These are phyloP conservation scores for Diaporthe longicolla DNA, from an alignment of 2,329 filamentous ascomycete genomes.

Conservation along the genomic window DNA sequence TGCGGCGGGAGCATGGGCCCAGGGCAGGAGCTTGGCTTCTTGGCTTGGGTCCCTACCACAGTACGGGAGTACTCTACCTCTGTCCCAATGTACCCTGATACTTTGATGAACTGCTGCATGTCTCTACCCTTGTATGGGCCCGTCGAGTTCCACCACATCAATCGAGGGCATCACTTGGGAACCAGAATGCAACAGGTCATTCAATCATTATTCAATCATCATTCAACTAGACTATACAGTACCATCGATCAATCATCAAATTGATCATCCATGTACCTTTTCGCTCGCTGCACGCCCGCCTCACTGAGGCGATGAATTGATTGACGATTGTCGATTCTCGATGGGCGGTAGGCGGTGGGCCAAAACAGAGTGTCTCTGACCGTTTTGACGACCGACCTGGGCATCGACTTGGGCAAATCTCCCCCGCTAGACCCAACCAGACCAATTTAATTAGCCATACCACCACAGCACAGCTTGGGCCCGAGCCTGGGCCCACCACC, in stretches of 20 bases:
- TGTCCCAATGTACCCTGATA: too few relatives aligned
- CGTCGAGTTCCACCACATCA: background rate
- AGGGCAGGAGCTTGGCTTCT: background rate
- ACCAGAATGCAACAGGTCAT: slow-evolving; percentile 7
- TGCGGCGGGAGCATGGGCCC: slow-evolving; percentile 10
- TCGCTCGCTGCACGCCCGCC: background rate
- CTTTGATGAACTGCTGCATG: background rate
- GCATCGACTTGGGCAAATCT: too few relatives aligned
- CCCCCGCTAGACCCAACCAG: background rate
- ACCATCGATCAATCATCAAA: slow-evolving; percentile 1
- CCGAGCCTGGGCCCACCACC: too few relatives aligned
- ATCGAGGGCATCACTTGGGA: background rate
- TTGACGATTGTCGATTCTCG: too few relatives aligned
- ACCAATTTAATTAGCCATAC: too few relatives aligned
- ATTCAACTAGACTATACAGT: background rate
- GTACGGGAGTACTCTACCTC: too few relatives aligned
- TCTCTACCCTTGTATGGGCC: background rate
- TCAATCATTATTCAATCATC: slow-evolving; percentile 15
- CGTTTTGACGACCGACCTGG: background rate
- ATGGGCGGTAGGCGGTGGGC: background rate
- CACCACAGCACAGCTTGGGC: too few relatives aligned
- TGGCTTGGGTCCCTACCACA: background rate
- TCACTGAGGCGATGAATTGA: background rate
- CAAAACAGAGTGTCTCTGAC: background rate
- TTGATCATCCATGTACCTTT: background rate